Evolutionary conservation across 2,329 filamentous ascomycete genomes (phyloP).

Genomic region (Zelopaecilomyces penicillatus): DNA sequence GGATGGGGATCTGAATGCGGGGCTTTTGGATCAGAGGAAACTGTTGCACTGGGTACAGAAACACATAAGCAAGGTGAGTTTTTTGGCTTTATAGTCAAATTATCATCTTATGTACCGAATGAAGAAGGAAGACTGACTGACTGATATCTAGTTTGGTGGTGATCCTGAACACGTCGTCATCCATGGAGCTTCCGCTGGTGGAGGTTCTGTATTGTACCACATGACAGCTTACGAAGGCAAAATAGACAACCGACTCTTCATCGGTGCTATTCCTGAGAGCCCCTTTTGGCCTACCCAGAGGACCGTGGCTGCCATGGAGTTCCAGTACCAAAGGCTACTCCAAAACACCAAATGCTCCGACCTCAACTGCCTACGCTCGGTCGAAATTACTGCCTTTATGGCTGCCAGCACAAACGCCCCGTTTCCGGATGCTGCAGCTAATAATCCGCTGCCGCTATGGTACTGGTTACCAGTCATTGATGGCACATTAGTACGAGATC

Average conservation of each 20-base stretch:
- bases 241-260: constrained; percentile 36
- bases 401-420: constrained; percentile 26
- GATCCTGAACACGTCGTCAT: constrained; percentile 51
- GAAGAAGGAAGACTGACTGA: neutral
- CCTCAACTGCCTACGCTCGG: constrained; percentile 8
- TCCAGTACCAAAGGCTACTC: constrained; percentile 35
- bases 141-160: constrained; percentile 41
- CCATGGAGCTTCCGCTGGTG: constrained; percentile 54
- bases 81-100: neutral
- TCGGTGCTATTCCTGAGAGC: constrained; percentile 37
- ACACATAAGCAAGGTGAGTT: constrained; percentile 41
- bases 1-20: constrained; percentile 53
- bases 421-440: constrained; percentile 28
- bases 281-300: constrained; percentile 43
- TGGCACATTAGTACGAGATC: constrained; percentile 34
- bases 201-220: constrained; percentile 48
- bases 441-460: constrained; percentile 27
- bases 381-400: constrained; percentile 33
- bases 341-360: constrained; percentile 27
- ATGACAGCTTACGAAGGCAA: constrained; percentile 36
- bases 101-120: too few species aligned
- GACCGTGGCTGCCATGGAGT: constrained; percentile 34
- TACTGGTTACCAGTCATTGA: constrained; percentile 46
- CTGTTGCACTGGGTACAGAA: constrained; percentile 53
- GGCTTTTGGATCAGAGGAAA: constrained; percentile 54